phyloP scores from a whole-genome alignment of 108 stramenopile genomes.

The Nitzschia putrida region DNA sequence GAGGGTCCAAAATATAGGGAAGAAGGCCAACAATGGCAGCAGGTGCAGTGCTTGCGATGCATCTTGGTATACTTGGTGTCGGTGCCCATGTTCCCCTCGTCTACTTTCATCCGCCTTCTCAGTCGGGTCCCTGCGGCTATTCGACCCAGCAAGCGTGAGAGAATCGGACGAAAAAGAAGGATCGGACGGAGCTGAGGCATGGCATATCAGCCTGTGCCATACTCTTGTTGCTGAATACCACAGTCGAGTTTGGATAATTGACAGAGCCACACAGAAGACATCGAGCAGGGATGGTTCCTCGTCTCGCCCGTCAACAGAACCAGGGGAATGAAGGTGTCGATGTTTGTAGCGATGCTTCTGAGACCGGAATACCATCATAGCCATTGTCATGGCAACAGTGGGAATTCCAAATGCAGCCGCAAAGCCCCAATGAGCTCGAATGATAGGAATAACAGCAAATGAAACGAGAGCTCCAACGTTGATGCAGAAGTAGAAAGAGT shows the following conservation, averaged over 20 bases:
- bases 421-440: constrained; percentile 49
- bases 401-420: constrained; percentile 57
- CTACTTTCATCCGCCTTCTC: too few species aligned
- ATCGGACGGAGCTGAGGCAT: not conserved
- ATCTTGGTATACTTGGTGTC: constrained; percentile 24
- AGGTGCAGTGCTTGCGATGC: constrained; percentile 43
- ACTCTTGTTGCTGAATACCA: too few species aligned
- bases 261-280: too few species aligned
- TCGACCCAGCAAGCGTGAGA: not conserved
- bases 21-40: constrained; percentile 50
- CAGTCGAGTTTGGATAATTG: too few species aligned
- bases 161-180: constrained; percentile 16
- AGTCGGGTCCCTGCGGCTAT: too few species aligned
- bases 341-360: constrained; percentile 39
- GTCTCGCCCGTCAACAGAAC: too few species aligned
- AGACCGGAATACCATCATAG: constrained; percentile 46
- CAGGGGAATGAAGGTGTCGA: not conserved
- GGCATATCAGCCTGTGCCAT: too few species aligned
- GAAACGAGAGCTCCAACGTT: constrained; percentile 63
- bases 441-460: constrained; percentile 48
- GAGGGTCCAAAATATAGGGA: constrained; percentile 70
- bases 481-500: constrained; percentile 67
- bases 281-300: too few species aligned
- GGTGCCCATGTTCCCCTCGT: too few species aligned
- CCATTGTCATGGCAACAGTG: constrained; percentile 45